A percentile compares a stretch with the other conserved stretches of the same genome.
Evolutionary conservation across 2,329 filamentous ascomycete species (phyloP).

Genomic region (Tothia fuscella): DNA sequence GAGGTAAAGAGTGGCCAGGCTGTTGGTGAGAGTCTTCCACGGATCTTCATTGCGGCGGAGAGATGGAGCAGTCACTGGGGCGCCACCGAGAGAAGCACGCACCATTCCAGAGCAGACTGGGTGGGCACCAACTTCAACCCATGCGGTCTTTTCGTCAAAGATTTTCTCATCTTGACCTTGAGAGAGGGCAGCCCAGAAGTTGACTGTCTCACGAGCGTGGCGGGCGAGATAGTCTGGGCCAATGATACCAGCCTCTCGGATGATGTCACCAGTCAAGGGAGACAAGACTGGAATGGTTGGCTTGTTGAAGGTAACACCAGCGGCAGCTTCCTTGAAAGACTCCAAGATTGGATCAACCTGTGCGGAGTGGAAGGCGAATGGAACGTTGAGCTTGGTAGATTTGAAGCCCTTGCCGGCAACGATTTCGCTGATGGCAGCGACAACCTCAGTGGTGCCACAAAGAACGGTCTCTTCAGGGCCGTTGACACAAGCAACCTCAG

Average conservation of each 20-base stretch:
- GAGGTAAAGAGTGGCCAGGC: slow-evolving; percentile 47
- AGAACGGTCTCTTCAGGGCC: slow-evolving; percentile 64
- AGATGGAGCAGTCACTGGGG: slow-evolving; percentile 45
- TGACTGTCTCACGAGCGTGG: slow-evolving; percentile 55
- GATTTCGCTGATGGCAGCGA: slow-evolving; percentile 39
- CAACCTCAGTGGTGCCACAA: slow-evolving; percentile 48
- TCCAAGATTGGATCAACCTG: slow-evolving; percentile 53
- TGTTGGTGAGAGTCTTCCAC: slow-evolving; percentile 51
- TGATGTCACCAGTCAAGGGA: slow-evolving; percentile 49
- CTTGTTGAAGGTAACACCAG: slow-evolving; percentile 42
- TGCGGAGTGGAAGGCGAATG: slow-evolving; percentile 55
- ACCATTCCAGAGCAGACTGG: slow-evolving; percentile 58
- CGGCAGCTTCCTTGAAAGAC: slow-evolving; percentile 44
- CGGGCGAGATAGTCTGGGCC: slow-evolving; percentile 51
- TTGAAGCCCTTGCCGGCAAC: slow-evolving; percentile 45
- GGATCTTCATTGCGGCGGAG: slow-evolving; percentile 50
- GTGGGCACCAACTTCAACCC: slow-evolving; percentile 64
- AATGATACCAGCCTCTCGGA: slow-evolving; percentile 45
- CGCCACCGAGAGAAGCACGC: slow-evolving; percentile 47
- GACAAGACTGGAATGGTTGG: slow-evolving; percentile 55
- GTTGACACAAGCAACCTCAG: slow-evolving; percentile 61
- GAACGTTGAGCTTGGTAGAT: slow-evolving; percentile 50
- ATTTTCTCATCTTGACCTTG: slow-evolving; percentile 45
- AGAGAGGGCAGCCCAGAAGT: slow-evolving; percentile 53
- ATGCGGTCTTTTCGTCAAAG: slow-evolving; percentile 55